A percentile compares a stretch with the other conserved stretches of the same genome.
These are phyloP conservation scores for Yamadazyma atlantica DNA, from an alignment of 1,139 yeast species.

Conservation along the genomic window DNA sequence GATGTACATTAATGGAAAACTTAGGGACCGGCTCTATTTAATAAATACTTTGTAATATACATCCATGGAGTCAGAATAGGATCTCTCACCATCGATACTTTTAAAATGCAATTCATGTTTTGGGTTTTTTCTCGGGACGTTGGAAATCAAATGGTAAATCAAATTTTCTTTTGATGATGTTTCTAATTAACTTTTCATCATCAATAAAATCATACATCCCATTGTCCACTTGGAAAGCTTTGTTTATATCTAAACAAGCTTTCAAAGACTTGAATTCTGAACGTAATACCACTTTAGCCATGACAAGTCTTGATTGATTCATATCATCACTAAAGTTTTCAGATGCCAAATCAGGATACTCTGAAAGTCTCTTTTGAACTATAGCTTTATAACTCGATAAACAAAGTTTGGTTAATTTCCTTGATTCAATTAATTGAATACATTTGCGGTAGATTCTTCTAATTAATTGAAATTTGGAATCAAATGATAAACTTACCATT, in stretches of 20 bases:
- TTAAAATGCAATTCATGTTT: background rate
- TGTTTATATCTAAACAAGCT: conserved; percentile 35
- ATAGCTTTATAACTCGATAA: conserved; percentile 31
- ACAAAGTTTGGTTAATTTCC: conserved; percentile 38
- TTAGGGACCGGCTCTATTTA: conserved; percentile 1
- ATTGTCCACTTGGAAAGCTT: conserved; percentile 27
- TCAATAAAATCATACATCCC: conserved; percentile 41
- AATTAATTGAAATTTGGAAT: conserved; percentile 33
- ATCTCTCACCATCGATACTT: too few species aligned
- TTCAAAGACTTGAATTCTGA: conserved; percentile 53
- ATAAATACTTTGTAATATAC: background rate
- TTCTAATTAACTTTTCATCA: conserved; percentile 58
- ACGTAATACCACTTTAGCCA: conserved; percentile 56
- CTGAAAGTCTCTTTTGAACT: conserved; percentile 31
- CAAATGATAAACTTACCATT: conserved; percentile 26
- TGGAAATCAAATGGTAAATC: conserved; percentile 19
- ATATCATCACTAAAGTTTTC: conserved; percentile 17
- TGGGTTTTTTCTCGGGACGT: conserved; percentile 1
- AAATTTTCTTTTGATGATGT: conserved; percentile 52
- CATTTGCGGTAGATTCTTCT: conserved; percentile 47
- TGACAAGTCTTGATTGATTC: conserved; percentile 21
- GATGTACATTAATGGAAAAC: conserved; percentile 6
- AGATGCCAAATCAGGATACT: conserved; percentile 40
- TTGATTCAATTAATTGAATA: conserved; percentile 45
- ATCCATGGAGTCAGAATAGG: background rate